phyloP scores from a whole-genome alignment of 2,329 filamentous ascomycete genomes.

The Aspergillus versicolor region DNA sequence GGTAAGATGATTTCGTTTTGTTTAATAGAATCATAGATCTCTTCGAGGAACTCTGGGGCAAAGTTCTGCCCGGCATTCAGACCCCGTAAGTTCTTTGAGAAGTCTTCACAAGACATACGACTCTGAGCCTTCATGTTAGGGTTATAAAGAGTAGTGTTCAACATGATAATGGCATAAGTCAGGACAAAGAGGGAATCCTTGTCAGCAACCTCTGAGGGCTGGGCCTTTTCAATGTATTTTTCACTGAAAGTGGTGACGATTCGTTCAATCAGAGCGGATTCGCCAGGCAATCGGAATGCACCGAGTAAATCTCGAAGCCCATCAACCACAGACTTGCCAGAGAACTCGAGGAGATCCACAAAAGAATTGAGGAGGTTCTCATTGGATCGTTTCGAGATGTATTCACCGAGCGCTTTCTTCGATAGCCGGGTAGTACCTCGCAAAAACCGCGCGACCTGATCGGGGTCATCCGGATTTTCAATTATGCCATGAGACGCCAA shows the following conservation, averaged over 20 bases:
- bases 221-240: conserved; percentile 71
- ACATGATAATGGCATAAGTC: conserved; percentile 94
- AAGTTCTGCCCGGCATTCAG: conserved; percentile 87
- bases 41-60: conserved; percentile 74
- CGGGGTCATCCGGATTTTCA: conserved; percentile 68
- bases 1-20: conserved; percentile 93
- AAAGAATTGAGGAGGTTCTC: conserved; percentile 82
- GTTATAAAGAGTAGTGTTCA: conserved; percentile 97
- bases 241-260: conserved; percentile 86
- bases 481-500: conserved; percentile 85
- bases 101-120: conserved; percentile 82
- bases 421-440: conserved; percentile 84
- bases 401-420: conserved; percentile 89
- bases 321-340: conserved; percentile 82
- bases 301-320: conserved; percentile 83
- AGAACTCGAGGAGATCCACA: conserved; percentile 83
- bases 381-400: conserved; percentile 85
- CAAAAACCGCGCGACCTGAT: conserved; percentile 80
- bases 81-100: conserved; percentile 84
- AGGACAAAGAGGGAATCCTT: conserved; percentile 87
- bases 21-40: conserved; percentile 88
- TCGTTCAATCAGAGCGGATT: conserved; percentile 87
- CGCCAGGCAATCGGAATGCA: conserved; percentile 88
- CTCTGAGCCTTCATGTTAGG: conserved; percentile 74
- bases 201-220: conserved; percentile 73